phyloP scores from a whole-genome alignment of 2,329 filamentous ascomycete species.

The Epichloe gansuensis region DNA sequence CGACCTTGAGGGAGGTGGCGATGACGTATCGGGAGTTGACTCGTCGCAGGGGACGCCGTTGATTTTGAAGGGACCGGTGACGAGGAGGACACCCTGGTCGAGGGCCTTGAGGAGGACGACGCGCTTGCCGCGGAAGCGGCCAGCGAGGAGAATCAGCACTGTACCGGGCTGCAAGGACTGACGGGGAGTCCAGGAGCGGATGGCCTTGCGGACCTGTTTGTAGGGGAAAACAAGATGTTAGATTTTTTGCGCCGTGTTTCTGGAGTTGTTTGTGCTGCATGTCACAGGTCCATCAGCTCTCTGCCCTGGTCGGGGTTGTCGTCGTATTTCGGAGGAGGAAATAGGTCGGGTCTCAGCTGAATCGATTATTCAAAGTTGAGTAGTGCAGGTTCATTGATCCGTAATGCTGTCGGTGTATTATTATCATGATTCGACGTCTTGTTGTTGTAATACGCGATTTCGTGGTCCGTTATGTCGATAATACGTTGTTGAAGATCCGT shows the following conservation, averaged over 20 bases:
- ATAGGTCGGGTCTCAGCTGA: neutral
- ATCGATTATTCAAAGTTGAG: neutral
- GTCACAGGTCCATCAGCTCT: neutral
- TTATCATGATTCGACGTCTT: too few species aligned
- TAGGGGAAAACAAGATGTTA: constrained; percentile 15
- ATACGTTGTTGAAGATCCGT: too few species aligned
- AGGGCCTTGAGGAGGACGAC: constrained; percentile 98
- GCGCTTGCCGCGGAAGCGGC: constrained; percentile 99
- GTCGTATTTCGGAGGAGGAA: neutral
- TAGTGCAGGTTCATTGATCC: neutral
- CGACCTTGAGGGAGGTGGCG: constrained; percentile 75
- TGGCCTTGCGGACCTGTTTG: constrained; percentile 79
- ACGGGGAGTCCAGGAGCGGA: constrained; percentile 79
- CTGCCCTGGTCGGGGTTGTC: neutral
- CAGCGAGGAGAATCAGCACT: constrained; percentile 97
- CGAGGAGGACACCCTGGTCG: constrained; percentile 93
- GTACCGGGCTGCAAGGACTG: constrained; percentile 85
- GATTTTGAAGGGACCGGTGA: constrained; percentile 99
- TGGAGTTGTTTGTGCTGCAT: neutral
- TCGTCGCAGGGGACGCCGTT: constrained; percentile 94
- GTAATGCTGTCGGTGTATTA: too few species aligned
- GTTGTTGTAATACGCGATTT: neutral
- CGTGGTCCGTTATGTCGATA: neutral
- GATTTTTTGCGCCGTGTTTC: neutral
- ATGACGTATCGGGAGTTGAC: constrained; percentile 92